These are phyloP conservation scores for Neurospora hispaniola DNA, from an alignment of 495 filamentous ascomycete genomes.

Conservation along the genomic window DNA sequence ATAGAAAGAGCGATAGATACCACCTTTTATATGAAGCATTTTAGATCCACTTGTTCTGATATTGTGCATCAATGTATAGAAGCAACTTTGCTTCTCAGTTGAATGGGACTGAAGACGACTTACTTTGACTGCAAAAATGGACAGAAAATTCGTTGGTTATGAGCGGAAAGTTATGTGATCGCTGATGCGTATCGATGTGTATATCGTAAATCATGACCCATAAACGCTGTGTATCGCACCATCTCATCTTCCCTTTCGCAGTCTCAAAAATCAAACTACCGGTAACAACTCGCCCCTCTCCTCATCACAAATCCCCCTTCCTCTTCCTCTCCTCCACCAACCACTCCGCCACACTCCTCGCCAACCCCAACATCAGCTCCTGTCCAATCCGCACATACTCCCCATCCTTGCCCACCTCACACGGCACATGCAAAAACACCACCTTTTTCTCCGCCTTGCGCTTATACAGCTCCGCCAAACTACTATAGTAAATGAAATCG, in stretches of 20 bases:
- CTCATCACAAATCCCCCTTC: neutral
- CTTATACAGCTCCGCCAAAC: conserved; percentile 46
- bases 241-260: neutral
- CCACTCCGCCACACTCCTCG: conserved; percentile 49
- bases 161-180: too few species aligned
- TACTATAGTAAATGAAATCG: conserved; percentile 79
- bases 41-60: neutral
- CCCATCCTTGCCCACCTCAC: conserved; percentile 34
- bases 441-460: conserved; percentile 44
- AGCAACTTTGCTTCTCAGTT: too few species aligned
- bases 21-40: neutral
- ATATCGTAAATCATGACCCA: neutral
- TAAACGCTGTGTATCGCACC: neutral
- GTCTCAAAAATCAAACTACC: neutral
- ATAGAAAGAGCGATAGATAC: neutral
- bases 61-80: neutral
- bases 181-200: neutral
- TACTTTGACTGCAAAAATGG: too few species aligned
- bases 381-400: conserved; percentile 47
- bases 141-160: too few species aligned
- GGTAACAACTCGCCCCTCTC: neutral
- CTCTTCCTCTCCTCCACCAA: neutral
- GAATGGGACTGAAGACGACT: too few species aligned
- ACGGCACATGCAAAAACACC: conserved; percentile 72
- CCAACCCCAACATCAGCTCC: conserved; percentile 55